These are phyloP conservation scores for Leccinellum luteum DNA, from an alignment of 768 basidiomycete species.

Conservation along the genomic window DNA sequence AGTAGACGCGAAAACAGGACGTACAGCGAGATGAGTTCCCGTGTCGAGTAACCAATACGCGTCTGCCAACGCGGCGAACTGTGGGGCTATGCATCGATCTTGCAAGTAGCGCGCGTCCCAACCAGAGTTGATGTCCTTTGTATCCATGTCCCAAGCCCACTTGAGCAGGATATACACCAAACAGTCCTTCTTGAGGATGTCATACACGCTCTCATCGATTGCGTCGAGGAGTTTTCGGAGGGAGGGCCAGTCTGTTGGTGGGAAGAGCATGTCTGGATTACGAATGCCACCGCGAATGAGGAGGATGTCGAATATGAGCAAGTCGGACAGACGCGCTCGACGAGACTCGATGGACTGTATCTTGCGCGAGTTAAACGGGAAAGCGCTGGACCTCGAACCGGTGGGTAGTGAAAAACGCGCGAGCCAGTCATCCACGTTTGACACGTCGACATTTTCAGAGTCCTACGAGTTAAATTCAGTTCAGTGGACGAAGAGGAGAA, in stretches of 20 bases:
- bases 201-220: slow-evolving; percentile 62
- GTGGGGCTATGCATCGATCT: slow-evolving; percentile 67
- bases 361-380: slow-evolving; percentile 57
- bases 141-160: slow-evolving; percentile 73
- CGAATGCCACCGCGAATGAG: slow-evolving; percentile 62
- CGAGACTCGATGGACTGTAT: slow-evolving; percentile 60
- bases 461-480: slow-evolving; percentile 16
- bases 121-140: slow-evolving; percentile 37
- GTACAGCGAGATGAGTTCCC: slow-evolving; percentile 60
- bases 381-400: slow-evolving; percentile 33
- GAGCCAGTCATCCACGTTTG: slow-evolving; percentile 26
- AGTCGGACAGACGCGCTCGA: slow-evolving; percentile 57
- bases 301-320: slow-evolving; percentile 73
- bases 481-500: background rate
- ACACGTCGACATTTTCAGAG: background rate
- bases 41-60: slow-evolving; percentile 84
- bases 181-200: slow-evolving; percentile 76
- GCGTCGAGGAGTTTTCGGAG: slow-evolving; percentile 59
- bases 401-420: slow-evolving; percentile 46
- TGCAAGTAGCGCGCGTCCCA: slow-evolving; percentile 41
- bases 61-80: slow-evolving; percentile 72
- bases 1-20: slow-evolving; percentile 25
- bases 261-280: slow-evolving; percentile 61
- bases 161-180: slow-evolving; percentile 79
- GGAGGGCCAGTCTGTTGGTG: slow-evolving; percentile 54